Base-by-base conservation (phyloP, 2,329 filamentous ascomycete species). In the Hypoxylon sp. region DNA sequence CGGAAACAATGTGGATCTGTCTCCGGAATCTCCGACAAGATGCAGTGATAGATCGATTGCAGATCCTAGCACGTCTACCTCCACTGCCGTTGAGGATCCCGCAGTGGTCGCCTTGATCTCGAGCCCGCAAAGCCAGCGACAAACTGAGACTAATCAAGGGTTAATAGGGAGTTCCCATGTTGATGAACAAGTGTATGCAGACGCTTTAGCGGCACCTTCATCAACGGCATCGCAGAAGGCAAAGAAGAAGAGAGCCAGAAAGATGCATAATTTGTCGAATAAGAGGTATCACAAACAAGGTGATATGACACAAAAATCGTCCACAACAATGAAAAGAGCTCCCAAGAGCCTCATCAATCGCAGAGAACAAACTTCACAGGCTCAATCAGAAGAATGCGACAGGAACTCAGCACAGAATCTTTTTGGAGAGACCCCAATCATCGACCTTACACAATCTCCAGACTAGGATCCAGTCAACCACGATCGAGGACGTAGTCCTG, bases 361-460 rank as follows among this genome's bases (percentile, higher is more conserved):
- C 6, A 44, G 47, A 17, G 17, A 42, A 13, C 46, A 50, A 24
- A 27, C 5, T 17, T 39, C 31, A 5, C 39, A 17, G 11, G n/a
- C 21, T 8, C 19, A 29, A 19, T 11, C 42, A 4, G 19, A 31
- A 29, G 35, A 11, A 17, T 27, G 17, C 6, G 27, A 19, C 10
- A 10, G 13, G 7, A 37, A 37, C 13, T 27, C 13, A 11, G 46
- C 6, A 11, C 7, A 39, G 19, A 57, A 27, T 50, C 32, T 27
- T 27, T 31, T 44, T 17, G n/a, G 57, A 7, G 21, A 24, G 6
- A 21, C 53, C 46, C 63, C 35, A n/a, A 52, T 61, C 44, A 61
- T 66, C 6, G 52, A 66, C 35, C 47, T 66, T 2, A 60, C 62
- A 35, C 51, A 50, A 27, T 56, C 56, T 31, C 55, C 48, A 11